These are phyloP conservation scores for Trichoderma hamatum DNA, from an alignment of 2,329 filamentous ascomycete species.

Conservation along the genomic window DNA sequence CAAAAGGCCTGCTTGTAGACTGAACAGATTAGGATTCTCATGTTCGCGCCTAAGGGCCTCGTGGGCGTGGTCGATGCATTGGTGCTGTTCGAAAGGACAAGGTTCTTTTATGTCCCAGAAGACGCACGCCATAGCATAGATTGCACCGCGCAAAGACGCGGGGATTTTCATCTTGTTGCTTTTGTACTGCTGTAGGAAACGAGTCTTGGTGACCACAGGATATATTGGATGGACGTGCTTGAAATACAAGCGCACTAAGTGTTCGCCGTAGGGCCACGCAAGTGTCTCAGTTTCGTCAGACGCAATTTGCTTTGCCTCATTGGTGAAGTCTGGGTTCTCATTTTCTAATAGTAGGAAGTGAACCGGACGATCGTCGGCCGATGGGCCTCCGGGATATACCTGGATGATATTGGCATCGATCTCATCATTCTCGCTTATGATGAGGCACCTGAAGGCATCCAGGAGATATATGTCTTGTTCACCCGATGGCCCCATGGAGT, in stretches of 20 bases:
- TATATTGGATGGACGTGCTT: conserved; percentile 49
- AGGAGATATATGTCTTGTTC: conserved; percentile 53
- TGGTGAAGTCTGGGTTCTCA: conserved; percentile 49
- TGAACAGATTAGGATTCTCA: conserved; percentile 50
- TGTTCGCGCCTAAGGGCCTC: conserved; percentile 49
- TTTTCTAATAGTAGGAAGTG: conserved; percentile 52
- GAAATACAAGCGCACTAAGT: conserved; percentile 50
- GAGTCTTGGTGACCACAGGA: conserved; percentile 49
- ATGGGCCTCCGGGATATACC: conserved; percentile 42
- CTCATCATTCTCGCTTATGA: conserved; percentile 49
- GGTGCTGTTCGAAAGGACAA: conserved; percentile 46
- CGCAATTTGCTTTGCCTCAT: conserved; percentile 42
- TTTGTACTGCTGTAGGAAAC: conserved; percentile 46
- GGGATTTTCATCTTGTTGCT: conserved; percentile 45
- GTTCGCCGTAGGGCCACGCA: conserved; percentile 45
- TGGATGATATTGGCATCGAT: conserved; percentile 51
- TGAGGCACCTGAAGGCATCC: conserved; percentile 50
- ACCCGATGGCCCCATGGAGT: conserved; percentile 49
- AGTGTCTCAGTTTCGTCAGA: conserved; percentile 49
- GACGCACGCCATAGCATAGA: conserved; percentile 49
- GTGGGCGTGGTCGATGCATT: conserved; percentile 47
- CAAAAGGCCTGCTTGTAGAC: conserved; percentile 51
- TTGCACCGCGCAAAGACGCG: conserved; percentile 48
- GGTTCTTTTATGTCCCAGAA: conserved; percentile 45
- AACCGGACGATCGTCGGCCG: conserved; percentile 44